Evolutionary conservation across 768 basidiomycete species (phyloP).

Genomic region (Tubosaeta sp.): DNA sequence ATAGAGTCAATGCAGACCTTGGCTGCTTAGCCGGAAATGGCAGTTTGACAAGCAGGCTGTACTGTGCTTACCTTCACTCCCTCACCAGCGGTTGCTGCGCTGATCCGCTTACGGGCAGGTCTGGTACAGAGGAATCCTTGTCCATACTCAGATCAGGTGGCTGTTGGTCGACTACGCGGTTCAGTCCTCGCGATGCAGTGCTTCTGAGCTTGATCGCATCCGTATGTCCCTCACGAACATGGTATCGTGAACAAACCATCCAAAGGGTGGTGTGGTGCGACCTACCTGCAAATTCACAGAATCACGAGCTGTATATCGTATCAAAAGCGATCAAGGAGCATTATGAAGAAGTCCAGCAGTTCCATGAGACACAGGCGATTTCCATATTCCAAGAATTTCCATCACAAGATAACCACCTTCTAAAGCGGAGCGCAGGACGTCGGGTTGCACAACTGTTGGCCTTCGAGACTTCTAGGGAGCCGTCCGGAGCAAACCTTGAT

Average conservation of each 20-base stretch:
- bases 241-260: slow-evolving; percentile 37
- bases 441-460: slow-evolving; percentile 3
- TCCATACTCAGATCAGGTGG: slow-evolving; percentile 35
- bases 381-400: slow-evolving; percentile 3
- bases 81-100: slow-evolving; percentile 35
- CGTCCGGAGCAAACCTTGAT: not conserved
- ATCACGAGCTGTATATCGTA: slow-evolving; percentile 21
- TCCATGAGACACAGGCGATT: not conserved
- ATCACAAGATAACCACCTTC: not conserved
- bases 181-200: slow-evolving; percentile 31
- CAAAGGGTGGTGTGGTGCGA: slow-evolving; percentile 31
- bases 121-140: slow-evolving; percentile 25
- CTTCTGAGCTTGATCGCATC: too few relatives aligned
- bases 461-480: not conserved
- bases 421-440: slow-evolving; percentile 11
- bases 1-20: slow-evolving; percentile 26
- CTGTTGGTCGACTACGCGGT: slow-evolving; percentile 35
- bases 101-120: slow-evolving; percentile 38
- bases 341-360: too few relatives aligned
- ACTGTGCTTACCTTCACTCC: slow-evolving; percentile 41
- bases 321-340: slow-evolving; percentile 29
- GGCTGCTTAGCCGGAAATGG: slow-evolving; percentile 28
- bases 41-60: slow-evolving; percentile 30
- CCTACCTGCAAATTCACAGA: slow-evolving; percentile 25
- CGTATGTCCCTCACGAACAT: slow-evolving; percentile 33